Conservation (phyloP, 2,329 filamentous ascomycete genomes). For the Phaeosphaeriaceae sp. region DNA sequence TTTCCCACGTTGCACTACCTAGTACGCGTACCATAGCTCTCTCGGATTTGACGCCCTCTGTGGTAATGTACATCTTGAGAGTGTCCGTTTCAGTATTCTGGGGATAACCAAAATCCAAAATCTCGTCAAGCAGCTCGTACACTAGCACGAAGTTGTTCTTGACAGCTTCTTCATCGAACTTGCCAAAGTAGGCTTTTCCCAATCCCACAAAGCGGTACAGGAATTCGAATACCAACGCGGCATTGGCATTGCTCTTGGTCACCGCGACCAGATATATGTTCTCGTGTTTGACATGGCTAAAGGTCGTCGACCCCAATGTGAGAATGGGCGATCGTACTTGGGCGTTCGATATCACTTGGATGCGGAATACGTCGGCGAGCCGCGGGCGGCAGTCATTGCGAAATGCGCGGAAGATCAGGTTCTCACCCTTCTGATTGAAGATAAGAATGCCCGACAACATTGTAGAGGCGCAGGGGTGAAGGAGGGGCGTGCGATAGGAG, state of each 20-base stretch:
- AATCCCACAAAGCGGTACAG: conserved; percentile 89
- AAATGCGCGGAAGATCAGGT: conserved; percentile 98
- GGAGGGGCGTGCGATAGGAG: background rate
- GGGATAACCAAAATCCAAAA: conserved; percentile 98
- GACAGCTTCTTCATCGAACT: conserved; percentile 98
- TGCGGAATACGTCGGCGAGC: conserved; percentile 98
- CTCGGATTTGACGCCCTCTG: conserved; percentile 95
- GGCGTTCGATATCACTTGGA: conserved; percentile 98
- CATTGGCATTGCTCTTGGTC: conserved; percentile 99
- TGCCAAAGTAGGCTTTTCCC: conserved; percentile 96
- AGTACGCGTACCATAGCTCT: conserved; percentile 61
- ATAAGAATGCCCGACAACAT: conserved; percentile 98
- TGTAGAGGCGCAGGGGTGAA: conserved; percentile 5
- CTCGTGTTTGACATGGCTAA: conserved; percentile 99
- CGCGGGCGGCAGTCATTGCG: conserved; percentile 97
- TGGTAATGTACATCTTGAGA: conserved; percentile 99
- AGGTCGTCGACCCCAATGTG: conserved; percentile 95
- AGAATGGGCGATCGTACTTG: conserved; percentile 97
- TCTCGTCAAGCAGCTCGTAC: conserved; percentile 97
- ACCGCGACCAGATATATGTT: conserved; percentile 98
- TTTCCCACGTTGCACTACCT: background rate
- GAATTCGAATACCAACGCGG: conserved; percentile 97
- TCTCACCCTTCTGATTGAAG: conserved; percentile 99
- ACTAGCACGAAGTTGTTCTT: conserved; percentile 99
- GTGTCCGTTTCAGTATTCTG: conserved; percentile 99